A percentile compares a stretch with the other conserved stretches of the same genome.
These are phyloP conservation scores for Tetrapisispora taiwanensis DNA, from an alignment of 805 yeast species.

Conservation along the genomic window DNA sequence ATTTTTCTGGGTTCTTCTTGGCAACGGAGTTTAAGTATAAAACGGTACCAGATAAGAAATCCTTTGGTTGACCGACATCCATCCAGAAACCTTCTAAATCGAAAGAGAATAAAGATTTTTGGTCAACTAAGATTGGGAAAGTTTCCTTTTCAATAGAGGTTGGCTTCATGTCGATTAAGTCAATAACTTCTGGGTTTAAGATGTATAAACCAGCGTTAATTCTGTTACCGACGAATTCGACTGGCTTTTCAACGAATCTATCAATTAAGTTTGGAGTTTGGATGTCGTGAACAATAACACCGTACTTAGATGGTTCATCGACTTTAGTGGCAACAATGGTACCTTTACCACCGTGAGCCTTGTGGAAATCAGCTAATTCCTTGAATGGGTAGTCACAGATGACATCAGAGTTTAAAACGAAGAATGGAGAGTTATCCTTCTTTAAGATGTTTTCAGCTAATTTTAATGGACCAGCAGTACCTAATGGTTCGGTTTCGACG, in stretches of 20 bases:
- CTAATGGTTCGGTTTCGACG: conserved; percentile 98
- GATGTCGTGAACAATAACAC: conserved; percentile 97
- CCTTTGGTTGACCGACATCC: conserved; percentile 99
- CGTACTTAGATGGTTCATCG: conserved; percentile 98
- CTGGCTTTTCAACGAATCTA: conserved; percentile 98
- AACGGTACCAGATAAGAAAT: conserved; percentile 92
- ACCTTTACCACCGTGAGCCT: conserved; percentile 93
- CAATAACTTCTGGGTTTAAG: conserved; percentile 94
- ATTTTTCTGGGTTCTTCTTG: conserved; percentile 63
- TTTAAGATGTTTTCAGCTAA: conserved; percentile 88
- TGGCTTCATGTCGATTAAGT: conserved; percentile 94
- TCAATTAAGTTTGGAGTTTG: conserved; percentile 92
- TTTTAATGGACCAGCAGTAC: conserved; percentile 98
- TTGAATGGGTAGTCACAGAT: conserved; percentile 97
- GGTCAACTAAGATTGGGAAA: conserved; percentile 90
- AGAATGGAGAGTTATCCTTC: conserved; percentile 94
- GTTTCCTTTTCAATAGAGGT: conserved; percentile 99
- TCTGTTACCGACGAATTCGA: conserved; percentile 98
- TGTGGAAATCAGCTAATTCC: conserved; percentile 88
- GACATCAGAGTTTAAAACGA: conserved; percentile 95
- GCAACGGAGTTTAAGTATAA: conserved; percentile 80
- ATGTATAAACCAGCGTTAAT: conserved; percentile 98
- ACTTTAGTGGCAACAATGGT: conserved; percentile 99
- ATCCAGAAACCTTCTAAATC: conserved; percentile 99
- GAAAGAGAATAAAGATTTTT: conserved; percentile 81